Base-by-base conservation (phyloP, 306 rosid genomes). In the Sphenostylis stenocarpa region DNA sequence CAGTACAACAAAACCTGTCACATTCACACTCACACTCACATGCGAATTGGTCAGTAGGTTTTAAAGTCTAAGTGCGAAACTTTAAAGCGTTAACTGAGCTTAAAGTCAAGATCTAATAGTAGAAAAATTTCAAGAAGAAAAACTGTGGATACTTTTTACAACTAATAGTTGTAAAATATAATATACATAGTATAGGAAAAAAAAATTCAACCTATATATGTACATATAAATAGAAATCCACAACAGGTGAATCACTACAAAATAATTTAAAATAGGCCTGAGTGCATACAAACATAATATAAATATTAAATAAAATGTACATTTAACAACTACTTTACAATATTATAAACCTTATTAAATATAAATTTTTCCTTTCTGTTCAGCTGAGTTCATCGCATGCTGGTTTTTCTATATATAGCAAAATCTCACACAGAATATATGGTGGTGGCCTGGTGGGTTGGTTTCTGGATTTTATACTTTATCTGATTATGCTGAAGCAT, bases 361-460 rank as follows among this genome's bases (percentile, higher is more conserved):
- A 19, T 31, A 36, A 2, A 15, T 21, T 1, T 52, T 19, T 4
- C 1, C 49, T 52, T 71, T 70, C 52, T n/a, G 47, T 7, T 34
- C 2, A 23, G 52, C 7, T 23, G 11, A 55, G 9, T 8, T 72
- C 43, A 56, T 57, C 8, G 3, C 7, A 45, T 45, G 48, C 20
- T 17, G 49, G 61, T 60, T 26, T 38, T 58, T 39, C 31, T 28
- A 29, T 26, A 41, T 58, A 43, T 45, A 43, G 45, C 11, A 73
- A 60, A 47, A 47, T 61, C 36, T 62, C 48, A 48, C 21, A 60
- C 38, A 47, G 61, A 47, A 62, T 62, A 62, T 55, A 15, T 23
- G 52, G 67, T 57, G 56, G 77, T 73, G 77, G 67, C 77, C 56
- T 76, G 53, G 72, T 36, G 41, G 67, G 43, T 60, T 60, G 48